Conservation (phyloP, 1,284 basidiomycete genomes). For the Leccinum pachyderme region DNA sequence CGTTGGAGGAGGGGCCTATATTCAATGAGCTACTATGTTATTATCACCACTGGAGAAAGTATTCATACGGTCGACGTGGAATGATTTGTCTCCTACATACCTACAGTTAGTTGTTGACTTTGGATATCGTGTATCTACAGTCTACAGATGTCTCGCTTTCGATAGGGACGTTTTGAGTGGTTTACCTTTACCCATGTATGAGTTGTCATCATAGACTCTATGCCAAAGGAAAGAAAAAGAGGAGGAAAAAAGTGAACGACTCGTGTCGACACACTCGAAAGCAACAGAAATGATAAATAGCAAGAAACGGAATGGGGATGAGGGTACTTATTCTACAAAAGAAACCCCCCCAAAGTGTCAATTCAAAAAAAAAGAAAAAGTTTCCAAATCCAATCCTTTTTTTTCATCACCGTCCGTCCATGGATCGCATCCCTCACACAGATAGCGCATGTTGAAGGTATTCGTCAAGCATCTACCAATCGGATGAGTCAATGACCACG, state of each 20-base stretch:
- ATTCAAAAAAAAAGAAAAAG: no score
- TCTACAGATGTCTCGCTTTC: no score
- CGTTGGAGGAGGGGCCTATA: neutral
- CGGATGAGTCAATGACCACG: neutral
- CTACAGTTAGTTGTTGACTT: neutral
- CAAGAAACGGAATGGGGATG: neutral
- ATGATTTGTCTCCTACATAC: no score
- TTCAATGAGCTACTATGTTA: neutral
- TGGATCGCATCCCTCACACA: constrained; percentile 10
- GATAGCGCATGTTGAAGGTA: constrained; percentile 30
- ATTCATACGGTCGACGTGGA: neutral
- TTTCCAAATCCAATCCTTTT: neutral
- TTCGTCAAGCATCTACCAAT: constrained; percentile 34
- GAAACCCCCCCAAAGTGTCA: neutral
- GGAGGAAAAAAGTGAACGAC: neutral
- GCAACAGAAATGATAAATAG: neutral
- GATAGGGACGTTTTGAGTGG: no score
- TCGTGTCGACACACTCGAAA: no score
- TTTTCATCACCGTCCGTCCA: neutral
- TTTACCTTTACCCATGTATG: no score
- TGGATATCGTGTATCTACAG: neutral
- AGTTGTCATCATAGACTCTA: neutral
- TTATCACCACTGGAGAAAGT: neutral
- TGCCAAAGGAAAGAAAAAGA: neutral
- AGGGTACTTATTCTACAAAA: neutral